These are phyloP conservation scores for Kickxella alabastrina DNA, from an alignment of 192 early-diverging fungal species.

Conservation along the genomic window DNA sequence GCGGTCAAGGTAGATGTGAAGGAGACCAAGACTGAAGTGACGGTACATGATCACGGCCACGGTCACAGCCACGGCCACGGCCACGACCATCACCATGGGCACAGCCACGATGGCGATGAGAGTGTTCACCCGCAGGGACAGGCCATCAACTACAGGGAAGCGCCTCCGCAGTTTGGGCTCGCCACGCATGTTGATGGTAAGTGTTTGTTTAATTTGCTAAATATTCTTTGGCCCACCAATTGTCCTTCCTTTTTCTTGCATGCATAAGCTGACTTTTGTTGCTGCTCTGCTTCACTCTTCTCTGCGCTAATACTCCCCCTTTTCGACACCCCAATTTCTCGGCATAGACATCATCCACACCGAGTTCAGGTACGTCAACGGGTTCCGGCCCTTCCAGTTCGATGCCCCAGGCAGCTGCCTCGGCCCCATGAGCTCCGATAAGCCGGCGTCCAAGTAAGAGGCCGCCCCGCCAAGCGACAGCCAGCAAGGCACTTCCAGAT, in stretches of 20 bases:
- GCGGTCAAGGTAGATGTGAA: not conserved
- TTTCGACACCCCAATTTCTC: not conserved
- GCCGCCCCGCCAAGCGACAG: not conserved
- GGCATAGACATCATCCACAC: constrained; percentile 50
- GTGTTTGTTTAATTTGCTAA: constrained; percentile 10
- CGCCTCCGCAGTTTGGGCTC: constrained; percentile 47
- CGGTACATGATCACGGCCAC: constrained; percentile 17
- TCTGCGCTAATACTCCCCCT: not conserved
- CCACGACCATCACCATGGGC: constrained; percentile 22
- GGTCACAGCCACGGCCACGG: constrained; percentile 12
- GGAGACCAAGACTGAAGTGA: constrained; percentile 3
- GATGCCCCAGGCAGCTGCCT: constrained; percentile 51
- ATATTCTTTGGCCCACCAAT: not conserved
- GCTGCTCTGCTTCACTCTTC: not conserved
- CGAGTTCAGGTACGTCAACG: constrained; percentile 44
- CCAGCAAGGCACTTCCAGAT: too few relatives aligned
- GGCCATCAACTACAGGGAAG: constrained; percentile 40
- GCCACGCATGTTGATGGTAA: constrained; percentile 49
- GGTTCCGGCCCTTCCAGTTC: constrained; percentile 52
- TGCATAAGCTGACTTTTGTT: not conserved
- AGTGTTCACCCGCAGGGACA: constrained; percentile 24
- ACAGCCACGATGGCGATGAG: constrained; percentile 14
- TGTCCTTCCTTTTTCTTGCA: not conserved
- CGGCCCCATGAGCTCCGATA: constrained; percentile 18
- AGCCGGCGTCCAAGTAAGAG: constrained; percentile 1